Base-by-base conservation (phyloP, 2,329 filamentous ascomycete species). In the Aspergillus costaricaensis region DNA sequence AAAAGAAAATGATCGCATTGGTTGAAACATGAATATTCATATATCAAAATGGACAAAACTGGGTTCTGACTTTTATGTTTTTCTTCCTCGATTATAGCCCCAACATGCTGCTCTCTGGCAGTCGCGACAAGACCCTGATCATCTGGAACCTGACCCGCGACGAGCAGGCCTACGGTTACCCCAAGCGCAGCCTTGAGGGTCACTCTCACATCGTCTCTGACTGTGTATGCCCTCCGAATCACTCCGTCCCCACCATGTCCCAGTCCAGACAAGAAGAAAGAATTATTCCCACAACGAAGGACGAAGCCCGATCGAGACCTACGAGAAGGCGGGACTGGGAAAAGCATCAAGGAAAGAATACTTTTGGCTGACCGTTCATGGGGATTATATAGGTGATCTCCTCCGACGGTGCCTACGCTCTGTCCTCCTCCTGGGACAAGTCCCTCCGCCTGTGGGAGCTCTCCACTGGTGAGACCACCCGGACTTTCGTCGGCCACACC, bases 61-160 rank as follows among this genome's bases (percentile, higher is more conserved):
- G 67, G 67, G 62, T 72, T 74, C 77, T 80, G 71, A 80, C 73
- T 68, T 65, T 60, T 65, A 55, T 62, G 59, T 65, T 62, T 64
- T 62, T 59, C 59, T 65, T 65, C 48, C 58, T 62, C 58, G 62
- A 69, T 67, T 67, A 66, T 77, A 88, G 92, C 91, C 95, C 95
- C 79, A 98, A 99, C 88, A 98, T 99, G 94, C 93, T 99, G 81
- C 89, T 99, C 77, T 99, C 95, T 73, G 94, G 86, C 78, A 92
- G 88, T 80, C 92, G 95, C 85, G 95, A 99, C 88, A 97, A 98
- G 91, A 91, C 91, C 73, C 86, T 99, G 81, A 99, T 99, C 86
- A 96, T 99, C 88, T 99, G 95, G 95, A 96, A 97, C 88, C 88
- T 99, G 78, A 98, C 95, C 82, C 94, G 95, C 83, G 93, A 98